A percentile compares a stretch with the other conserved stretches of the same genome.
Evolutionary conservation across 2,329 filamentous ascomycete species (phyloP).

Genomic region (Fusarium tricinctum): DNA sequence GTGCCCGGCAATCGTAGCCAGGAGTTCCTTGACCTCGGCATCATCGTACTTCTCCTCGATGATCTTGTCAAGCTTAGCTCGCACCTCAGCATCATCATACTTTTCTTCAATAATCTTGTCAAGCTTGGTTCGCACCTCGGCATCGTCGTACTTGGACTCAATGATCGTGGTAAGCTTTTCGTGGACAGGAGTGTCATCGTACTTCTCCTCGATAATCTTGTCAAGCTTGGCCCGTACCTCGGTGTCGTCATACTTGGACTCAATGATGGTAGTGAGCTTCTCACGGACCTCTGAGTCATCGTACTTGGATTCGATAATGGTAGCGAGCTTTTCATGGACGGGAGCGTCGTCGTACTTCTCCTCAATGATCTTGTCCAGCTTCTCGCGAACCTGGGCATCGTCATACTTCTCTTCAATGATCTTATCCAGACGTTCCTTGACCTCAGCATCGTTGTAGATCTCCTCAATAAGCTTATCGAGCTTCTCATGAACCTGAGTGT

Average conservation of each 20-base stretch:
- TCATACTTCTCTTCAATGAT: constrained; percentile 31
- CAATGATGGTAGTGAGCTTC: constrained; percentile 50
- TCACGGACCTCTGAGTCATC: constrained; percentile 50
- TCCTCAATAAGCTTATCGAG: constrained; percentile 48
- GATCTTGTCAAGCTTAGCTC: constrained; percentile 46
- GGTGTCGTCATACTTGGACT: constrained; percentile 71
- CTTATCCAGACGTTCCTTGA: constrained; percentile 50
- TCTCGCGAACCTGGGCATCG: constrained; percentile 23
- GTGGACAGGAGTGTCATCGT: constrained; percentile 45
- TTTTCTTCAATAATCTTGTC: constrained; percentile 52
- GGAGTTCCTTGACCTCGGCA: constrained; percentile 49
- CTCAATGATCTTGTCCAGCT: constrained; percentile 27
- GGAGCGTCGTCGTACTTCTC: constrained; percentile 69
- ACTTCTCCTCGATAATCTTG: constrained; percentile 53
- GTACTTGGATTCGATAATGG: constrained; percentile 53
- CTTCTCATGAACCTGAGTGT: constrained; percentile 52
- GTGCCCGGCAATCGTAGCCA: constrained; percentile 40
- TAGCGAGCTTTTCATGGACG: constrained; percentile 66
- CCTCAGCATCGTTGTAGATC: constrained; percentile 47
- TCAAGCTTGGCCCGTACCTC: constrained; percentile 62
- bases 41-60: constrained; percentile 51
- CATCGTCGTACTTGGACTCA: constrained; percentile 47
- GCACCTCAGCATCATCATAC: constrained; percentile 51
- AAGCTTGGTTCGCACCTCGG: constrained; percentile 45
- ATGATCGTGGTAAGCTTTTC: constrained; percentile 67